These are phyloP conservation scores for Coccomyxa subellipsoidea DNA, from an alignment of 163 green algal genomes.

Conservation along the genomic window DNA sequence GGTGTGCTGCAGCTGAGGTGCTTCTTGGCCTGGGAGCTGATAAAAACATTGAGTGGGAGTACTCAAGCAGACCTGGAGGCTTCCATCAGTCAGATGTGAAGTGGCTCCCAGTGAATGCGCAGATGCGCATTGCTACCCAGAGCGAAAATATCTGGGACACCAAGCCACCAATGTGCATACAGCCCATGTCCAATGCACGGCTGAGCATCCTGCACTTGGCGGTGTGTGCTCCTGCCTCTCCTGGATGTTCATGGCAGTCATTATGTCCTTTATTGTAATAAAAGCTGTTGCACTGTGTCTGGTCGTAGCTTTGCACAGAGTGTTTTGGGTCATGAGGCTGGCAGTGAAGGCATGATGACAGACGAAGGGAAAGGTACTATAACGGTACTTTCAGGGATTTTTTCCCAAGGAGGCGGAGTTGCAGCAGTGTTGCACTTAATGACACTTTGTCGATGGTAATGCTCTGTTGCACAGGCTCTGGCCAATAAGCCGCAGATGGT, in stretches of 20 bases:
- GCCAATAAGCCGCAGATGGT: background rate
- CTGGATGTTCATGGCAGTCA: too few species aligned
- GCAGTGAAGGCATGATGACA: too few species aligned
- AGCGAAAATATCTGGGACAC: background rate
- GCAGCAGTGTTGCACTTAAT: too few species aligned
- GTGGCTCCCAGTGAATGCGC: background rate
- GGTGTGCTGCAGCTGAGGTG: background rate
- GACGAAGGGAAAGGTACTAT: too few species aligned
- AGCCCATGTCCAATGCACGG: background rate
- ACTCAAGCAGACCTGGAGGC: background rate
- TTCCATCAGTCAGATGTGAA: background rate
- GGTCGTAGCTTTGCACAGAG: too few species aligned
- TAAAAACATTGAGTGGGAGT: background rate
- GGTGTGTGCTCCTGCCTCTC: too few species aligned
- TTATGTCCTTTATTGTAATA: too few species aligned
- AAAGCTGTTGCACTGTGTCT: too few species aligned
- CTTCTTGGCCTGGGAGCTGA: background rate
- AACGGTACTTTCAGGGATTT: too few species aligned
- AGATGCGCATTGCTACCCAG: background rate
- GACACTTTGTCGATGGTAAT: too few species aligned
- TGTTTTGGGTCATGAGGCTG: too few species aligned
- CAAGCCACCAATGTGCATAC: background rate
- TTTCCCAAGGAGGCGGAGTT: too few species aligned
- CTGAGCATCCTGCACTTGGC: background rate
- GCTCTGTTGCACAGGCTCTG: background rate